These are phyloP conservation scores for Eucalyptus microcorys DNA, from an alignment of 345 rosid species.

Conservation along the genomic window DNA sequence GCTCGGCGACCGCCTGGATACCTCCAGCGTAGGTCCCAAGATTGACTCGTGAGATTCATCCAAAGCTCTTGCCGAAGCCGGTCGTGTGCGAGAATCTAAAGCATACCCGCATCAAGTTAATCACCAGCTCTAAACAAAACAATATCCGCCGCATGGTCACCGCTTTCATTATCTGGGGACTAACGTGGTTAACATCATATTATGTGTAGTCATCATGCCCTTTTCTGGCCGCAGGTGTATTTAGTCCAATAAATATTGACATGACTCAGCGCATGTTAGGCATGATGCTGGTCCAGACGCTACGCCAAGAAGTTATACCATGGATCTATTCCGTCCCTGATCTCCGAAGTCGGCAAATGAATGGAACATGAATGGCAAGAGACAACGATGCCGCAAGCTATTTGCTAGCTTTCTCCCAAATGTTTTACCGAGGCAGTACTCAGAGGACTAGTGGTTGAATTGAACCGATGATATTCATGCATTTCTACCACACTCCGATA, in stretches of 20 bases:
- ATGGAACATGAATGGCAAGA: background rate
- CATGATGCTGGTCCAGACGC: background rate
- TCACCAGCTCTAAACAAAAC: background rate
- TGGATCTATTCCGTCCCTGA: background rate
- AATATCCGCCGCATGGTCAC: background rate
- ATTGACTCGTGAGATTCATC: background rate
- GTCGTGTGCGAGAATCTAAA: background rate
- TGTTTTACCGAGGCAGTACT: background rate
- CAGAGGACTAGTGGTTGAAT: background rate
- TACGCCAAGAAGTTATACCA: background rate
- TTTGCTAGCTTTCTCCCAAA: background rate
- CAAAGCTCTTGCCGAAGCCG: background rate
- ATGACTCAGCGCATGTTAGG: background rate
- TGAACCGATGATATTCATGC: background rate
- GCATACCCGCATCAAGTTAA: background rate
- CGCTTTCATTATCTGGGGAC: background rate
- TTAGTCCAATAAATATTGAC: background rate
- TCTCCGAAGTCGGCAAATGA: background rate
- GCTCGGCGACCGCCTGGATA: background rate
- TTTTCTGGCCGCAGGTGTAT: background rate
- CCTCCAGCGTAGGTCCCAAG: background rate
- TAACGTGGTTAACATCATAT: background rate
- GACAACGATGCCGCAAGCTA: background rate
- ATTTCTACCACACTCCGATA: background rate
- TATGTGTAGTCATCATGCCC: background rate